phyloP scores from a whole-genome alignment of 176 grass and related monocot genomes.

The Paspalum notatum region DNA sequence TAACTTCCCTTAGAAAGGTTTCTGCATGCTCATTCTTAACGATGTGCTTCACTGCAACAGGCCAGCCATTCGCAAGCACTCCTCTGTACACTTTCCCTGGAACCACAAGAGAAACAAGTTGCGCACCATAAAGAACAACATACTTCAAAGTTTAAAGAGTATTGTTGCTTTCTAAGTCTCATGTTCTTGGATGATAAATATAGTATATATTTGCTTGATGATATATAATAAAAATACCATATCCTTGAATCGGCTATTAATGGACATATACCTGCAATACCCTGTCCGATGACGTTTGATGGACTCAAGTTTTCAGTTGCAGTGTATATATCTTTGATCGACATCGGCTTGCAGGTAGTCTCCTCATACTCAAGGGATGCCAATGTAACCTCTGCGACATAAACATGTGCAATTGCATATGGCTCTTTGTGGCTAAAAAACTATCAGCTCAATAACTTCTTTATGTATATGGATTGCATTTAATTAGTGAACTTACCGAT shows the following conservation, averaged over 20 bases:
- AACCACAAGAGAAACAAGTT: conserved; percentile 26
- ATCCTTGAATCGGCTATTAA: not conserved
- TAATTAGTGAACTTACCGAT: conserved; percentile 44
- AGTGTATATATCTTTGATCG: conserved; percentile 60
- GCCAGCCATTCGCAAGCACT: conserved; percentile 66
- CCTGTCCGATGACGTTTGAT: conserved; percentile 67
- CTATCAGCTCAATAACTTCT: not conserved
- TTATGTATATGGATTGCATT: conserved; percentile 18
- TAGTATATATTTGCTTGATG: conserved; percentile 14
- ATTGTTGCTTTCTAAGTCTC: not conserved
- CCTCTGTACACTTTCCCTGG: conserved; percentile 79
- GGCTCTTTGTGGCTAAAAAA: conserved; percentile 27
- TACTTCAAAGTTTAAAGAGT: not conserved
- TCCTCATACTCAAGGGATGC: conserved; percentile 56
- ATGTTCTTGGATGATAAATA: conserved; percentile 10
- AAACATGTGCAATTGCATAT: conserved; percentile 12
- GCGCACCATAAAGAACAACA: not conserved
- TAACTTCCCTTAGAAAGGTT: conserved; percentile 74
- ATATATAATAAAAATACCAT: not conserved
- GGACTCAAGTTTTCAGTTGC: conserved; percentile 55
- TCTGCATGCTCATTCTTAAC: conserved; percentile 66
- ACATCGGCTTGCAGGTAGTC: conserved; percentile 53
- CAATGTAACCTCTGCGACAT: conserved; percentile 36
- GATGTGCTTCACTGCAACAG: conserved; percentile 73
- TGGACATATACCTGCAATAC: conserved; percentile 54